phyloP scores from a whole-genome alignment of 148 eudicot species.

The Rhododendron williamsianum region DNA sequence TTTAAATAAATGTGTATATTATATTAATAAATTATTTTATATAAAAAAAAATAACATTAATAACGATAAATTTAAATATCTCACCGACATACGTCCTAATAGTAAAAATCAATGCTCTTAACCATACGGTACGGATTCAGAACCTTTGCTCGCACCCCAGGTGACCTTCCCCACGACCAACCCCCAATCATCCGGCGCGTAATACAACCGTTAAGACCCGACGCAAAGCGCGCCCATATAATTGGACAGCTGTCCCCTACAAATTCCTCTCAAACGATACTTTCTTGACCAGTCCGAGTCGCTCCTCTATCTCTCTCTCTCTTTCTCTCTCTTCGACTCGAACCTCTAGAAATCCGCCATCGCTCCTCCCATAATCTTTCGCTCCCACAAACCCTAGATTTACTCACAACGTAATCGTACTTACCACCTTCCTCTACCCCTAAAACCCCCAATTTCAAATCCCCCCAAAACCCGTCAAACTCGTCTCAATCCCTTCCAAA shows the following conservation, averaged over 20 bases:
- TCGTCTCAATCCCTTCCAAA: background rate
- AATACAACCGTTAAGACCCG: background rate
- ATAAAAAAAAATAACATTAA: no score
- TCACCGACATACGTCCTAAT: no score
- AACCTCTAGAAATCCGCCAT: conserved; percentile 6
- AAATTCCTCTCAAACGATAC: background rate
- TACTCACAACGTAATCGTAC: background rate
- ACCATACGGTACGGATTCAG: no score
- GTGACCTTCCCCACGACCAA: background rate
- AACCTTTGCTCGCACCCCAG: no score
- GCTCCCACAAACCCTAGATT: conserved; percentile 2
- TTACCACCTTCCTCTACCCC: background rate
- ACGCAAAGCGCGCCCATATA: background rate
- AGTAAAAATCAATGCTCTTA: no score
- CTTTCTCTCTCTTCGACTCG: background rate
- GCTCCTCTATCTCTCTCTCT: background rate
- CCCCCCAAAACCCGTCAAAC: background rate
- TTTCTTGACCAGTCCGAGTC: background rate
- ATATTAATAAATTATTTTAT: no score
- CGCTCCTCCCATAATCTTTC: background rate
- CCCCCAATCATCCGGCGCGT: background rate
- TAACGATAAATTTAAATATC: no score
- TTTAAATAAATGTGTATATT: no score
- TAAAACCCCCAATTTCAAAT: background rate
- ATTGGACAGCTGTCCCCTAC: background rate